phyloP scores from a whole-genome alignment of 2,329 filamentous ascomycete species.

The Passalora sequoiae region DNA sequence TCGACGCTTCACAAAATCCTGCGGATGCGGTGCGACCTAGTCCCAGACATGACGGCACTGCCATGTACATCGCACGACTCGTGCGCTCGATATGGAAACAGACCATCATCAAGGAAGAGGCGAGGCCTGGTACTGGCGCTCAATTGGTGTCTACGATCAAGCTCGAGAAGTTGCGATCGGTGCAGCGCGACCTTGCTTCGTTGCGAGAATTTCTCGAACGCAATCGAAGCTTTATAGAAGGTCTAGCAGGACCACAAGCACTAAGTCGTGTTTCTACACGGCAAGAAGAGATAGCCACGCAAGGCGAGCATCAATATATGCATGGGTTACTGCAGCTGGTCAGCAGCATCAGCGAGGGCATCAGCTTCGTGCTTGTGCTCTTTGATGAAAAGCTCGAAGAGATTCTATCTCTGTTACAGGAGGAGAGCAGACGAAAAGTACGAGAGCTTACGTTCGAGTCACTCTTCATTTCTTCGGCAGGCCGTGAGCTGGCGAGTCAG shows the following conservation, averaged over 20 bases:
- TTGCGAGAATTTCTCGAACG: constrained; percentile 74
- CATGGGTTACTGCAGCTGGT: constrained; percentile 81
- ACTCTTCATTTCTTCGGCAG: constrained; percentile 72
- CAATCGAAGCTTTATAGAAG: constrained; percentile 91
- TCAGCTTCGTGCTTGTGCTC: constrained; percentile 89
- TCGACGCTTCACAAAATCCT: constrained; percentile 56
- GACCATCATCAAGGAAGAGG: constrained; percentile 59
- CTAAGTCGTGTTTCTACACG: constrained; percentile 71
- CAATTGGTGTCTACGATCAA: constrained; percentile 63
- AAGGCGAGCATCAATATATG: constrained; percentile 89
- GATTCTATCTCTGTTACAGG: constrained; percentile 72
- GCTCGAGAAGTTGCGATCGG: constrained; percentile 62
- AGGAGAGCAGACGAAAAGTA: constrained; percentile 62
- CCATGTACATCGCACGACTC: constrained; percentile 81
- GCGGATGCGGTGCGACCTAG: constrained; percentile 83
- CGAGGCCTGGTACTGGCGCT: constrained; percentile 54
- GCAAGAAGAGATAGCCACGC: constrained; percentile 85
- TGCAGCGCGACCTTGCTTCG: constrained; percentile 76
- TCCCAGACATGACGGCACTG: constrained; percentile 80
- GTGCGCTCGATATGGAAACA: constrained; percentile 84
- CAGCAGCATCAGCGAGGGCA: constrained; percentile 87
- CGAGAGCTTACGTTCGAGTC: constrained; percentile 78
- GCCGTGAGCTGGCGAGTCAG: constrained; percentile 85
- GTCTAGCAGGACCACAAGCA: constrained; percentile 83
- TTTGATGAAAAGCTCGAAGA: constrained; percentile 92